Evolutionary conservation across 2,329 filamentous ascomycete species (phyloP), one percentile per base, ranked within the genome.

Genomic region (Hypoxylon sp.): DNA sequence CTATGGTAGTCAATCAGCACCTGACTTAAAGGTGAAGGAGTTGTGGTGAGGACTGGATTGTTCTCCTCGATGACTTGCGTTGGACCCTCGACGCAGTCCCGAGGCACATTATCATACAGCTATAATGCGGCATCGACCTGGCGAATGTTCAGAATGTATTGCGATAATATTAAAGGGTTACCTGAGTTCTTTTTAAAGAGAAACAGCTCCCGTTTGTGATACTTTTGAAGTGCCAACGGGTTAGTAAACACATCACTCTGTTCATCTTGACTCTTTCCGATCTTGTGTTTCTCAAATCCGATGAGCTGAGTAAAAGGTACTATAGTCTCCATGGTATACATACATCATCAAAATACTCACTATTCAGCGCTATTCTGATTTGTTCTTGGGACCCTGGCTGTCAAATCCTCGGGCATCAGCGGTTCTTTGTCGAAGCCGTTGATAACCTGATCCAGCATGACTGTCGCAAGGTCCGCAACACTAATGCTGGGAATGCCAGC

Each of bases 361-460:
- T 32, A 30, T 20, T 48, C 8, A 49, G 24, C 49, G 22, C 16
- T 28, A 44, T 6, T 12, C 24, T 24, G 11, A 18, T 36, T 40
- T 45, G 22, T 22, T 38, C 28, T 50, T 49, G 51, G 55, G 45
- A 73, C 59, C 42, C 54, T 68, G 3, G 70, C 74, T 65, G 11
- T 9, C 20, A 84, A 45, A 51, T 86, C 82, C 1, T 76, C 74
- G 46, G 82, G 82, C 51, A 71, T 40, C 18, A 85, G 67, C 1
- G 80, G 77, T 0, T 85, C 82, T 69, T 81, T 82, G 49, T 81
- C 79, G 33, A 84, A 79, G 0, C 84, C 83, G 28, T 79, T 72
- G 0, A 82, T 46, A 0, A 77, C 79, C 62, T 83, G 80, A 12
- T 83, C 73, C 4, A 86, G 46, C 70, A 86, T 70, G 0, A 79